Evolutionary conservation across 2,329 filamentous ascomycete genomes (phyloP), one percentile per base, ranked within the genome.

Genomic region (Penicillium sp.): DNA sequence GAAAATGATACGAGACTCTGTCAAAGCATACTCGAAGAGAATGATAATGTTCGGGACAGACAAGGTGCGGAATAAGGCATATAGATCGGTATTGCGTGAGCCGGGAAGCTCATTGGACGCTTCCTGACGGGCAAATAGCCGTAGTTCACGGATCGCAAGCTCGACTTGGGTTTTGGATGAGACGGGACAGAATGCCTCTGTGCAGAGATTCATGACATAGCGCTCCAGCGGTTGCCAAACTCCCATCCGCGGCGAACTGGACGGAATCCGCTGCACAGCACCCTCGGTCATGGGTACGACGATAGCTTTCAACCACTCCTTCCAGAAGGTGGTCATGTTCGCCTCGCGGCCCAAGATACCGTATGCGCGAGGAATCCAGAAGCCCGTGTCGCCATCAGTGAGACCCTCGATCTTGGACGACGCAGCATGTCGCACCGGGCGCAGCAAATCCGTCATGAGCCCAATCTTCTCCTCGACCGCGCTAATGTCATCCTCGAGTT

Each of bases 321-420:
- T 98, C 93, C 94, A 99, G 78, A 99, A 98, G 35, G 88, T 86
- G 64, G 93, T 92, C 78, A 96, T 85, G 61, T 87, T 89, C 12
- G 84, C 83, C 73, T 99, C 95, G 63, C 91, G 86, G 37, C 95
- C 95, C 63, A 99, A 82, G 62, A 99, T 89, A 59, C 95, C 95
- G 72, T 96, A 99, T 1, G 94, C 92, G 64, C 95, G 86, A 17
- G 95, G 95, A 53, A 92, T 92, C 95, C 95, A 99, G 61, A 98
- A 88, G 2, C 94, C 95, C 55, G 92, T 97, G 73, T 98, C 95
- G 45, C 94, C 93, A 65, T 96, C 91, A 0, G 94, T 98, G 62
- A 99, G 82, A 20, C 95, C 95, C 73, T 99, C 95, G 62, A 99
- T 99, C 78, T 96, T 98, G 53, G 93, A 94, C 34, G 95, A 94